Conservation (phyloP, 352 stramenopile genomes). For the Phytophthora quininea region DNA sequence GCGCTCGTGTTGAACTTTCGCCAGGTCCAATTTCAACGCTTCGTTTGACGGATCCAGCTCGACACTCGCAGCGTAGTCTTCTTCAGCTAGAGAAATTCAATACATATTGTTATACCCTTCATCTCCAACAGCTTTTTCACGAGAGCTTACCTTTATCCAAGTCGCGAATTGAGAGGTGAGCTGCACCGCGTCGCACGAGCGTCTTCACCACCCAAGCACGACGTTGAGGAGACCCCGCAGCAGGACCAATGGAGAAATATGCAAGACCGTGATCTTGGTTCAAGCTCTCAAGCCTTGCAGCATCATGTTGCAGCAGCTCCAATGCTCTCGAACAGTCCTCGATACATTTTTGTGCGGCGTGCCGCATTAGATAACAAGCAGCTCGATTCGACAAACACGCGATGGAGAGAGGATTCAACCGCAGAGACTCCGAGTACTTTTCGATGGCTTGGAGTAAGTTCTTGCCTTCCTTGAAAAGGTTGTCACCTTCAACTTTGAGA, state of each 20-base stretch:
- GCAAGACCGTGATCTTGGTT: constrained; percentile 34
- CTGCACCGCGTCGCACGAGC: constrained; percentile 67
- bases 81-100: constrained; percentile 40
- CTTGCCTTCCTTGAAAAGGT: constrained; percentile 42
- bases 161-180: constrained; percentile 40
- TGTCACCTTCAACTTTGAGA: constrained; percentile 56
- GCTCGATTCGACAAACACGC: constrained; percentile 81
- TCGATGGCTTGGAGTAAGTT: constrained; percentile 49
- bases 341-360: constrained; percentile 56
- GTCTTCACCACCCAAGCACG: constrained; percentile 81
- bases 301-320: constrained; percentile 57
- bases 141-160: constrained; percentile 44
- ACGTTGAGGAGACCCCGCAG: constrained; percentile 59
- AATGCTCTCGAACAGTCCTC: constrained; percentile 67
- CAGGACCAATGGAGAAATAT: constrained; percentile 63
- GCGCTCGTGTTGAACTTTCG: constrained; percentile 38
- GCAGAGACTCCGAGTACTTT: constrained; percentile 65
- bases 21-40: constrained; percentile 52
- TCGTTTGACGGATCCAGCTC: constrained; percentile 67
- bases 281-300: neutral
- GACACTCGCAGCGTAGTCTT: constrained; percentile 60
- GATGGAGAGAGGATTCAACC: constrained; percentile 64
- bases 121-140: neutral
- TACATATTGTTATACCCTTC: no score
- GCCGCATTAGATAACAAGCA: constrained; percentile 62